Conservation (phyloP, 352 stramenopile species). For the Pythium brassicae region DNA sequence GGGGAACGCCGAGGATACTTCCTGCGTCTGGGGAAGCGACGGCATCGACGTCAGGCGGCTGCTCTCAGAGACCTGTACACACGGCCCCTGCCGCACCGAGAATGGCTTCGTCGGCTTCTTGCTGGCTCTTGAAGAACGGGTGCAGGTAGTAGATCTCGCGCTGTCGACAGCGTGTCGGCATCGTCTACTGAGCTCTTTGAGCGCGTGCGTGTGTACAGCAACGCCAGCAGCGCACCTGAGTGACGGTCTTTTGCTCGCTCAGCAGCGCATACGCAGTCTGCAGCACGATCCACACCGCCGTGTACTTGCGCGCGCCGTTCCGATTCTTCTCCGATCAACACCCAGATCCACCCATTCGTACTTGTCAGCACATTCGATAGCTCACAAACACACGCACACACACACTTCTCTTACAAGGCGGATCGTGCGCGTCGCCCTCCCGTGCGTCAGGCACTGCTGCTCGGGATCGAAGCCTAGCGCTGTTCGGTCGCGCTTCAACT, state of each 20-base stretch:
- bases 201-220: too few species aligned
- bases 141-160: conserved; percentile 85
- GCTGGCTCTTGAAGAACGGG: conserved; percentile 76
- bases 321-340: conserved; percentile 28
- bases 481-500: conserved; percentile 53
- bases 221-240: conserved; percentile 37
- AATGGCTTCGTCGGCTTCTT: conserved; percentile 81
- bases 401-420: conserved; percentile 34
- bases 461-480: conserved; percentile 63
- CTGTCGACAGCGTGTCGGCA: conserved; percentile 14
- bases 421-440: conserved; percentile 48
- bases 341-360: too few species aligned
- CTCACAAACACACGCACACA: not conserved
- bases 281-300: conserved; percentile 76
- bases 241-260: conserved; percentile 73
- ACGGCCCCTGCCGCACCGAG: conserved; percentile 30
- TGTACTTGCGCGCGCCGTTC: conserved; percentile 72
- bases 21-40: conserved; percentile 44
- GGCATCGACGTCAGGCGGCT: not conserved
- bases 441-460: conserved; percentile 47
- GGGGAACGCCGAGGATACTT: conserved; percentile 63
- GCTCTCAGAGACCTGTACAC: not conserved
- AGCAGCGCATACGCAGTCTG: conserved; percentile 72
- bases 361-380: not conserved
- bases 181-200: not conserved